A percentile compares a stretch with the other conserved stretches of the same genome.
Evolutionary conservation across 257 asterid genomes (phyloP).

Genomic region (Plantago major): DNA sequence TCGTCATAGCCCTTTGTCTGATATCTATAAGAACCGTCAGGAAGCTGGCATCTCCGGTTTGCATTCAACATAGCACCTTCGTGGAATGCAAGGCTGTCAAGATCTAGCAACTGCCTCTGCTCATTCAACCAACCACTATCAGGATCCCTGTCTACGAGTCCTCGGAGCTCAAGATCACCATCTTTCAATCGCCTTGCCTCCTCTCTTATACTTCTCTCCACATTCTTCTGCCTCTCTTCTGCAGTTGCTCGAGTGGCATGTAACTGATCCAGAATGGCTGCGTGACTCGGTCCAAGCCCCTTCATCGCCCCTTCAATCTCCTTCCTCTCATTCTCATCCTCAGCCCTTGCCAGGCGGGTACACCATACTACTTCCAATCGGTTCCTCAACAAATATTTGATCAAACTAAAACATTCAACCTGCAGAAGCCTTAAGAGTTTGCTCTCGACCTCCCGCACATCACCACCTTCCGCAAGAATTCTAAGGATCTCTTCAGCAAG

Average conservation of each 20-base stretch:
- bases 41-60: conserved; percentile 53
- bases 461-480: conserved; percentile 60
- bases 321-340: conserved; percentile 50
- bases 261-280: conserved; percentile 53
- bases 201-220: conserved; percentile 57
- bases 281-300: conserved; percentile 38
- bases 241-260: conserved; percentile 63
- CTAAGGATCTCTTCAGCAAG: conserved; percentile 54
- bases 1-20: conserved; percentile 55
- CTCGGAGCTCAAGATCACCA: conserved; percentile 36
- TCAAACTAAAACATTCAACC: conserved; percentile 46
- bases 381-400: conserved; percentile 42
- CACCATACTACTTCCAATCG: conserved; percentile 56
- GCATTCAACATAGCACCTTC: conserved; percentile 64
- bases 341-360: conserved; percentile 56
- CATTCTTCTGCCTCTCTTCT: conserved; percentile 49
- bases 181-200: conserved; percentile 56
- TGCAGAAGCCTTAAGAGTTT: conserved; percentile 49
- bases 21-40: conserved; percentile 47
- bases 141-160: conserved; percentile 41
- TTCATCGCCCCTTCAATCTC: conserved; percentile 55
- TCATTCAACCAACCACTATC: conserved; percentile 62
- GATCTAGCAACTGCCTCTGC: conserved; percentile 51
- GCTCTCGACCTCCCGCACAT: conserved; percentile 50
- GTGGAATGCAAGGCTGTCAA: conserved; percentile 44